Base-by-base conservation (phyloP, 2,329 filamentous ascomycete genomes). In the Mycogone perniciosa region DNA sequence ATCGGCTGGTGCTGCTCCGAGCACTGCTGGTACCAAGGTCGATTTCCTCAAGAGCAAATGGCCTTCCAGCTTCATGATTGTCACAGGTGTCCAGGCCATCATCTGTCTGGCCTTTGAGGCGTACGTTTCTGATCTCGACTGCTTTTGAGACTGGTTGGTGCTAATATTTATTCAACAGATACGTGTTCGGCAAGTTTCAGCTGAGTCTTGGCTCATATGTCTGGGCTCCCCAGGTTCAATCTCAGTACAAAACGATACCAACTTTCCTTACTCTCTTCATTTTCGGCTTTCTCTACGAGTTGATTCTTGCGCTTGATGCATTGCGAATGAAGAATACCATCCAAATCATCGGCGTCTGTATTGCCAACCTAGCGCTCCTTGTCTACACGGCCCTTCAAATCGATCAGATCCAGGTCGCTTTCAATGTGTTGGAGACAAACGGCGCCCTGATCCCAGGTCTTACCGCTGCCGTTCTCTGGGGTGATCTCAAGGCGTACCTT, bases 211-310 rank as follows among this genome's bases (percentile, higher is more conserved):
- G 64, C 8, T 59, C 66, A 9, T 69, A 74, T 42, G 63, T 73
- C 40, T 62, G 71, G 51, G 64, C 70, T 31, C 56, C 61, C 45
- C 57, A 66, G 11, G 69, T 74, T 40, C 68, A 72, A 48, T 76
- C 81, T 9, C 77, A 82, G 55, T 75, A 77, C 60, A 79, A 77
- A 64, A 85, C 91, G 1, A 96, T 99, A 57, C 92, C 93, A 29
- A 97, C 92, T 35, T 97, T 96, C 71, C 77, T 99, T 52, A 89
- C 92, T 27, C 82, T 99, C 43, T 96, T 97, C 75, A 96, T 96
- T 67, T 96, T 99, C 68, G 93, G 89, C 54, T 97, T 95, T 72
- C 70, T 99, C 52, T 99, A 97, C 72, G 85, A 96, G 65, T 73
- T 97, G 31, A 74, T 95, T 30, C 76, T 99, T 48, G 88, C 93